Evolutionary conservation across 2,329 filamentous ascomycete genomes (phyloP), one percentile per base, ranked within the genome.

Genomic region (Microcyclospora tardicrescens): DNA sequence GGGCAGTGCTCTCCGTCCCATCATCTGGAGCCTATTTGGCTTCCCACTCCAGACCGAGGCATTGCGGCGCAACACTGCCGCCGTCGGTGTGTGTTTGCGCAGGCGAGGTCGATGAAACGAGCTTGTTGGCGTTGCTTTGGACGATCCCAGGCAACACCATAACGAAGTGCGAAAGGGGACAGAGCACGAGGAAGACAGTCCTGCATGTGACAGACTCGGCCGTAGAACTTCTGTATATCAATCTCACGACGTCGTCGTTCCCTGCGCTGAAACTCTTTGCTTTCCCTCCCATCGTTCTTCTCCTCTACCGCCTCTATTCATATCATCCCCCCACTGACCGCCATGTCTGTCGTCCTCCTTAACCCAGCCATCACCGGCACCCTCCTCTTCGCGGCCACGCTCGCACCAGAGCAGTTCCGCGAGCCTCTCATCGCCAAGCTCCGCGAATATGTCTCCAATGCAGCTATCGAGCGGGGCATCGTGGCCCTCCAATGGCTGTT

Each of bases 301-400:
- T 32, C 29, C 13, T 28, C 15, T 13, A 28, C 16, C n/a, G 2
- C 30, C 28, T 15, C 37, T 14, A 9, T 9, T 14, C 16, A 33
- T 27, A 24, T 24, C 19, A n/a, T n/a, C 19, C 19, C 19, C 5
- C 19, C 19, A 24, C 19, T 24, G 19, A 32, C 30, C 30, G 6
- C 30, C 12, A 32, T 32, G 14, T n/a, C 30, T n/a, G 12, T 15
- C 34, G 16, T 31, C 10, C 39, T 45, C 8, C 35, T 57, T 33
- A 52, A 49, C 16, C 55, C 55, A 8, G 43, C 50, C 35, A 24
- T 56, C 16, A 56, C 55, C 16, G 55, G 47, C 33, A 47, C 53
- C 5, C 41, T 57, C n/a, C 47, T 52, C 24, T 50, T 51, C 37
- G 44, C 47, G 11, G 42, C 61, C 29, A 56, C 54, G 16, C 37